phyloP scores from a whole-genome alignment of 139 green algal species.

The Volvox africanus region DNA sequence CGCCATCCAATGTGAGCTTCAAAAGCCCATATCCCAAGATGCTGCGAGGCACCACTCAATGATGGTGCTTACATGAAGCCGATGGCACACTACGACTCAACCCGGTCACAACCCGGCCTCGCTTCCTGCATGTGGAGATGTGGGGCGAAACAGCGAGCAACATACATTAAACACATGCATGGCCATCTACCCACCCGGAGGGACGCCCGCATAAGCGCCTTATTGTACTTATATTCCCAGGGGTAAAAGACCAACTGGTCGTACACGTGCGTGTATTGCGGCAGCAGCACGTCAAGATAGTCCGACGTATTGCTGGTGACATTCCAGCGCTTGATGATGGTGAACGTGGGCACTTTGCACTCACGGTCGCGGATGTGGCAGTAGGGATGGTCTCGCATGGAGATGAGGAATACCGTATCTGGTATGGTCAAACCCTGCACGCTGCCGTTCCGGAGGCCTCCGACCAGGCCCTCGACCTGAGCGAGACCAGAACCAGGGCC shows the following conservation, averaged over 20 bases:
- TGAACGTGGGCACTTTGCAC: conserved; percentile 31
- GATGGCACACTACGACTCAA: too few relatives aligned
- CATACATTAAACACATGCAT: too few relatives aligned
- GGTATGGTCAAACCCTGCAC: neutral
- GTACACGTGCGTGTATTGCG: conserved; percentile 60
- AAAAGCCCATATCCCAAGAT: too few relatives aligned
- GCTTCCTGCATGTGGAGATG: too few relatives aligned
- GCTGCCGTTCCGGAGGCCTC: neutral
- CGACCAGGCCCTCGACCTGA: neutral
- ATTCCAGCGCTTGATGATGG: conserved; percentile 48
- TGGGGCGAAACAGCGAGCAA: too few relatives aligned
- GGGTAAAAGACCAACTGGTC: conserved; percentile 34
- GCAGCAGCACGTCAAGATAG: conserved; percentile 56
- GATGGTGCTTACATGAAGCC: too few relatives aligned
- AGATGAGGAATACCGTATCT: conserved; percentile 1
- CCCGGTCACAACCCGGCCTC: too few relatives aligned
- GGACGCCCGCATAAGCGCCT: conserved; percentile 59
- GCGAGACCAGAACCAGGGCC: too few relatives aligned
- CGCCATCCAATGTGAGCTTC: too few relatives aligned
- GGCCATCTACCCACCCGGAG: conserved; percentile 34
- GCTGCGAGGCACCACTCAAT: too few relatives aligned
- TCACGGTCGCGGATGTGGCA: neutral
- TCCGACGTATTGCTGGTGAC: neutral
- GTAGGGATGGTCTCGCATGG: neutral
- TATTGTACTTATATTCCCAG: conserved; percentile 48